A percentile compares a stretch with the other conserved stretches of the same genome.
Conservation (phyloP, 441 rosid genomes). For the Theobroma grandiflorum region DNA sequence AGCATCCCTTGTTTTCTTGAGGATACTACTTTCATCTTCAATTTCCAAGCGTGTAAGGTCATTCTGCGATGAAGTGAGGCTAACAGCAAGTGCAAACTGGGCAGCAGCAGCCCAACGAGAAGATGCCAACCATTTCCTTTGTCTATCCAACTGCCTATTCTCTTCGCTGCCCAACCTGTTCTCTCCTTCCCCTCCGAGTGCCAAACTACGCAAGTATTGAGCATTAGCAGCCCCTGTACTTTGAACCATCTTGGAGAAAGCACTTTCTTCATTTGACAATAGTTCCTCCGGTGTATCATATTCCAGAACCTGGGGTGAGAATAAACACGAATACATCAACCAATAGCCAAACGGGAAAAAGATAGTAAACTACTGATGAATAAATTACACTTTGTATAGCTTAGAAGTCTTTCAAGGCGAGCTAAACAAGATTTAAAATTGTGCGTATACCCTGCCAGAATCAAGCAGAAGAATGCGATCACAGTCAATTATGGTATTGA, state of each 20-base stretch:
- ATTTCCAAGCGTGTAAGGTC: constrained; percentile 82
- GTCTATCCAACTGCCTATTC: constrained; percentile 56
- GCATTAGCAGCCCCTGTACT: constrained; percentile 97
- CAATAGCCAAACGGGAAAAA: constrained; percentile 6
- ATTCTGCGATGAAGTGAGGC: constrained; percentile 90
- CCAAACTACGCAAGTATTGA: constrained; percentile 81
- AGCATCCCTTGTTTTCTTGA: constrained; percentile 89
- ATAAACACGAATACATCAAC: constrained; percentile 6
- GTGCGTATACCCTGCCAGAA: constrained; percentile 73
- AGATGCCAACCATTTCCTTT: constrained; percentile 85
- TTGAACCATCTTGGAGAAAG: constrained; percentile 94
- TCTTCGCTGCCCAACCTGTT: constrained; percentile 44
- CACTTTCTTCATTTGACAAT: constrained; percentile 67
- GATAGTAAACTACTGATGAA: constrained; percentile 10
- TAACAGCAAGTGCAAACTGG: constrained; percentile 83
- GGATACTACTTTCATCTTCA: constrained; percentile 68
- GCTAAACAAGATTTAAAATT: not conserved
- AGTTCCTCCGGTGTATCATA: constrained; percentile 74
- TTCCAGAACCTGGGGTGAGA: constrained; percentile 74
- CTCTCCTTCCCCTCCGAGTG: constrained; percentile 56
- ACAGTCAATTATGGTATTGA: constrained; percentile 89
- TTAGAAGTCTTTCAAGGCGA: not conserved
- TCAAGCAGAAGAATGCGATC: constrained; percentile 86
- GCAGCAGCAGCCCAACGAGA: constrained; percentile 99
- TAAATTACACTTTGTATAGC: not conserved